These are phyloP conservation scores for Macrocybe gigantea DNA, from an alignment of 768 basidiomycete genomes.

Conservation along the genomic window DNA sequence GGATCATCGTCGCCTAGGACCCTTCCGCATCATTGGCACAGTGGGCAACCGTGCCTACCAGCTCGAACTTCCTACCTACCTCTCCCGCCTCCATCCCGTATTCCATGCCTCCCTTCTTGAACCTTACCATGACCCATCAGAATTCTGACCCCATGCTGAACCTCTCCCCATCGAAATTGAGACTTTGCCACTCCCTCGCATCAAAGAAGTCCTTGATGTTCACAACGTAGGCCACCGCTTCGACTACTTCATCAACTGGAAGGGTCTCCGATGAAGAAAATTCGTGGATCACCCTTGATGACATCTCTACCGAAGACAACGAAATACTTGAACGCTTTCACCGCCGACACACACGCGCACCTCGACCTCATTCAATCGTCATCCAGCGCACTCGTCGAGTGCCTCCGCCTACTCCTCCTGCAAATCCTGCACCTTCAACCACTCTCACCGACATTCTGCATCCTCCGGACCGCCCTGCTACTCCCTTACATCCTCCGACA, in stretches of 20 bases:
- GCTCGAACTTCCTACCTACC: constrained; percentile 23
- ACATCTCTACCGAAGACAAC: no score
- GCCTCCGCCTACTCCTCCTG: constrained; percentile 22
- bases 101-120: constrained; percentile 33
- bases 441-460: constrained; percentile 27
- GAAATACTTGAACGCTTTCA: no score
- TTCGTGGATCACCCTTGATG: no score
- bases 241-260: constrained; percentile 27
- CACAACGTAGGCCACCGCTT: constrained; percentile 27
- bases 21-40: constrained; percentile 10
- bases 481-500: constrained; percentile 6
- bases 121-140: constrained; percentile 24
- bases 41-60: constrained; percentile 17
- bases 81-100: constrained; percentile 30
- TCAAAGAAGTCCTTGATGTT: constrained; percentile 21
- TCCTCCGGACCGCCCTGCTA: not conserved
- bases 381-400: no score
- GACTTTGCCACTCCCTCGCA: no score
- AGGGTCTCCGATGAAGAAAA: no score
- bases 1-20: constrained; percentile 23
- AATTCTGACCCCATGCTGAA: constrained; percentile 11
- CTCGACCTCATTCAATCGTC: no score
- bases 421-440: constrained; percentile 29
- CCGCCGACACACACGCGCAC: no score
- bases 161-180: constrained; percentile 13